Evolutionary conservation across 306 rosid species (phyloP), one percentile per base, ranked within the genome.

Genomic region (Rosa chinensis): DNA sequence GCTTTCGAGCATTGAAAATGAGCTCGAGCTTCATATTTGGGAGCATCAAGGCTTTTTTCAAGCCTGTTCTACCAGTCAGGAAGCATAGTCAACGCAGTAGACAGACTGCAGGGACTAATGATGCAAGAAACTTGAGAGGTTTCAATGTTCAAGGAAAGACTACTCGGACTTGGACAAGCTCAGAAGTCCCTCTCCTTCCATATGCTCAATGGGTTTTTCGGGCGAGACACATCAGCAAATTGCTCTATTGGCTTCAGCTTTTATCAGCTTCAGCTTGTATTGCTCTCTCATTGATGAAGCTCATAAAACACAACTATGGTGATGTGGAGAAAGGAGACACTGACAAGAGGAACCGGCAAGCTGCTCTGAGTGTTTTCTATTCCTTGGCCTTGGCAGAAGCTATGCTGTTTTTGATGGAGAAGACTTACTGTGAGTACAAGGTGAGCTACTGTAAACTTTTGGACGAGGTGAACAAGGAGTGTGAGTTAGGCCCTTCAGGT

Each of bases 221-320:
- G 17, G 81, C 98, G 4, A 87, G 87, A 45, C 83, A 96, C 78
- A 79, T 96, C 78, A 93, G 99, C 56, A 93, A 80, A 90, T 59
- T 96, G 88, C 87, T 96, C 40, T 91, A 89, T 86, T 96, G 99
- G 98, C 98, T 93, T 66, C 99, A 93, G 84, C 89, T 96, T 45
- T 76, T 96, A 20, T 96, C 99, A 73, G 99, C 99, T 40, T 83
- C 82, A 40, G 93, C 94, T 76, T 91, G 99, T 39, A 90, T 91
- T 13, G 91, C 79, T 75, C 97, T 96, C 53, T 96, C 99, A 1
- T 76, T 66, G 6, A 84, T 77, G 86, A 96, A 88, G 87, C 92
- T 96, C 73, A 77, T 89, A 66, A 84, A 63, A 77, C 94, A 49
- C 52, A 81, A 96, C 74, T 96, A 88, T 74, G 99, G 99, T 28